A percentile compares a stretch with the other conserved stretches of the same genome.
Conservation (phyloP, 345 rosid species). For the Cardamine resedifolia region DNA sequence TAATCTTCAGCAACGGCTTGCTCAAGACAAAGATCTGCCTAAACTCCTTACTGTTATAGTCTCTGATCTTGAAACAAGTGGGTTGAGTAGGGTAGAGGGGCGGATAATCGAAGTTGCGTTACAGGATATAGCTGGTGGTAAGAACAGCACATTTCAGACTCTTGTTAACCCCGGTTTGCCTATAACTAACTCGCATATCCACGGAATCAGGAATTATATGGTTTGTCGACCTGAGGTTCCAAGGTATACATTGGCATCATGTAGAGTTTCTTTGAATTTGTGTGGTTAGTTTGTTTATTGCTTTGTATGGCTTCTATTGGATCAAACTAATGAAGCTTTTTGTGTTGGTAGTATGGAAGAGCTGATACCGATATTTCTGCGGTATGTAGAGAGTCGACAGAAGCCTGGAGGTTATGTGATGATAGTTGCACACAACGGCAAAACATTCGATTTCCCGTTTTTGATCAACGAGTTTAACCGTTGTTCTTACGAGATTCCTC, state of each 20-base stretch:
- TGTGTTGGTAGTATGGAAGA: constrained; percentile 70
- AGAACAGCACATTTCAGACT: constrained; percentile 80
- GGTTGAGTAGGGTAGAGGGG: constrained; percentile 50
- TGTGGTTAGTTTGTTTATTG: constrained; percentile 1
- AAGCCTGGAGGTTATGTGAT: constrained; percentile 71
- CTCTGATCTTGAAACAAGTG: constrained; percentile 81
- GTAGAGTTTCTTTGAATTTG: not conserved
- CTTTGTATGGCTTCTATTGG: constrained; percentile 16
- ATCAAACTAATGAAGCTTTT: constrained; percentile 5
- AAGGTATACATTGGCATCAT: constrained; percentile 44
- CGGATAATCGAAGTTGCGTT: constrained; percentile 77
- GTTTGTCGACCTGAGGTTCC: constrained; percentile 80
- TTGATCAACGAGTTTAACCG: constrained; percentile 68
- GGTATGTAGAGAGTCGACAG: constrained; percentile 69
- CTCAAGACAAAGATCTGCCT: constrained; percentile 52
- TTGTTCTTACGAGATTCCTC: constrained; percentile 62
- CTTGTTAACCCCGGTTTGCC: constrained; percentile 69
- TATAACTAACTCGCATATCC: constrained; percentile 52
- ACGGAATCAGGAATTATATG: constrained; percentile 69
- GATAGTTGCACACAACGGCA: constrained; percentile 79
- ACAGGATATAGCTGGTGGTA: constrained; percentile 83
- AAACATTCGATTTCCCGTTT: constrained; percentile 74
- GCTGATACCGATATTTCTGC: constrained; percentile 65
- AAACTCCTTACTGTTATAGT: constrained; percentile 57
- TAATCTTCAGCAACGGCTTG: constrained; percentile 52